Conservation (phyloP, 805 yeast species). For the Candida jianshihensis region DNA sequence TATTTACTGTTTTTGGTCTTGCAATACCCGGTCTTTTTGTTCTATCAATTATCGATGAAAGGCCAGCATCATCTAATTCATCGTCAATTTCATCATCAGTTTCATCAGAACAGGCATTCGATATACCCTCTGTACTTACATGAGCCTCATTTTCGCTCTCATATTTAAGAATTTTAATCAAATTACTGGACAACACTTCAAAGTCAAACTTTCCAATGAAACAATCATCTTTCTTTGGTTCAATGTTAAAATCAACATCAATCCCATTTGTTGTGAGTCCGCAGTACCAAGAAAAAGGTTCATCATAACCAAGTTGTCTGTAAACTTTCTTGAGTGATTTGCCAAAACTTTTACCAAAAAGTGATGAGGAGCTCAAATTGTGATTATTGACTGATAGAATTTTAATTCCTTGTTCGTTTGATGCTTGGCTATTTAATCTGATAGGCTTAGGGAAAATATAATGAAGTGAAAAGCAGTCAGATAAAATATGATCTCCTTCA, state of each 20-base stretch:
- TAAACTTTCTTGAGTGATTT: conserved; percentile 22
- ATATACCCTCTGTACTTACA: too few species aligned
- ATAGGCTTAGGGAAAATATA: not conserved
- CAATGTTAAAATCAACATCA: conserved; percentile 33
- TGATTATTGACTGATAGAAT: conserved; percentile 30
- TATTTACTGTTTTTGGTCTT: too few species aligned
- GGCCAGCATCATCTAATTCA: too few species aligned
- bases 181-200: conserved; percentile 3
- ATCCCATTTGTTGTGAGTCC: conserved; percentile 17
- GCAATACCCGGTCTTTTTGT: too few species aligned
- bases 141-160: not conserved
- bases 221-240: conserved; percentile 38
- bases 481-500: not conserved
- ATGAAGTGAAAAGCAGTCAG: not conserved
- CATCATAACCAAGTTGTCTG: conserved; percentile 14
- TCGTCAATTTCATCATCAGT: too few species aligned
- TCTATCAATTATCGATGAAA: too few species aligned
- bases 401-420: conserved; percentile 6
- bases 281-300: conserved; percentile 25
- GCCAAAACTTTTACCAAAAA: conserved; percentile 25
- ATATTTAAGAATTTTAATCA: not conserved
- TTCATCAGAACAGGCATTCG: too few species aligned
- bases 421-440: not conserved
- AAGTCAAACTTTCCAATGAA: conserved; percentile 21
- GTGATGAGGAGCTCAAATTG: conserved; percentile 22